These are phyloP conservation scores for Globisporangium acanthophoron DNA, from an alignment of 352 stramenopile genomes.

Conservation along the genomic window DNA sequence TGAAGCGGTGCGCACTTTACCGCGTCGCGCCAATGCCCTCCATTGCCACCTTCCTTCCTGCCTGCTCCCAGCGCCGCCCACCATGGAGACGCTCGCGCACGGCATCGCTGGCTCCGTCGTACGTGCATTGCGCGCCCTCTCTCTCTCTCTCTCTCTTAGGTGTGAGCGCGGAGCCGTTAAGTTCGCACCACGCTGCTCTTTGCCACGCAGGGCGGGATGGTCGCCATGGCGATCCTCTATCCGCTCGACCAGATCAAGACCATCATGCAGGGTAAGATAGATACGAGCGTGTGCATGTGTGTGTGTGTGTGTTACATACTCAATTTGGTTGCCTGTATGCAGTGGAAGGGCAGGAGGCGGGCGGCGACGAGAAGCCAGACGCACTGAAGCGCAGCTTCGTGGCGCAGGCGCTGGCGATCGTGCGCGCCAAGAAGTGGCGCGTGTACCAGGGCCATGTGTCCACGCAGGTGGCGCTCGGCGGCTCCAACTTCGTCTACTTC, in stretches of 20 bases:
- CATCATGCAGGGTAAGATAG: conserved; percentile 61
- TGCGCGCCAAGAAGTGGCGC: conserved; percentile 59
- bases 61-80: not conserved
- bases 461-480: conserved; percentile 65
- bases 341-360: conserved; percentile 1
- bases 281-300: no score
- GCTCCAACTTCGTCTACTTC: conserved; percentile 89
- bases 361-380: not conserved
- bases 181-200: not conserved
- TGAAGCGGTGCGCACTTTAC: not conserved
- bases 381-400: conserved; percentile 25
- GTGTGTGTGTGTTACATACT: not conserved
- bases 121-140: conserved; percentile 2
- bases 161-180: not conserved
- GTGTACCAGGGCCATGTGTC: conserved; percentile 78
- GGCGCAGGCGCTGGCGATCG: conserved; percentile 36
- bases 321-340: not conserved
- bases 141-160: no score
- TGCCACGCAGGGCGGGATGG: conserved; percentile 38
- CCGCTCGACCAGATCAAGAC: conserved; percentile 85
- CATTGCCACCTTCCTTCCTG: not conserved
- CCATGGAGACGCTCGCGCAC: conserved; percentile 64
- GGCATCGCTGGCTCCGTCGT: conserved; percentile 60
- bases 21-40: not conserved
- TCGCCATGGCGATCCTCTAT: conserved; percentile 79